These are phyloP conservation scores for Ogataea nitratoaversa DNA, from an alignment of 805 yeast genomes.

Conservation along the genomic window DNA sequence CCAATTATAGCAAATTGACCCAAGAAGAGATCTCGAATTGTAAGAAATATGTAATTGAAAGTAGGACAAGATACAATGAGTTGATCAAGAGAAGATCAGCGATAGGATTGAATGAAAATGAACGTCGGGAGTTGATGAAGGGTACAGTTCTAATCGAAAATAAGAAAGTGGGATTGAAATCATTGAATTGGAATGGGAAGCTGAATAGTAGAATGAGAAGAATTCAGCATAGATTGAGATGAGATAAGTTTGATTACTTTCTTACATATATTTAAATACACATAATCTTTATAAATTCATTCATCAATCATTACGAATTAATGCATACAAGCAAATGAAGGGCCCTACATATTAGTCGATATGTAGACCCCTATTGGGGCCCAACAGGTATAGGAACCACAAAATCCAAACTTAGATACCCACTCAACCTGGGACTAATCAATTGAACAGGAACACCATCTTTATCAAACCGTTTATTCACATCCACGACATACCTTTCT, in stretches of 20 bases:
- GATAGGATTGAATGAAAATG: constrained; percentile 28
- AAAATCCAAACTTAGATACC: constrained; percentile 55
- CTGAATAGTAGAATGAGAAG: constrained; percentile 29
- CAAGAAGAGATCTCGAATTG: constrained; percentile 81
- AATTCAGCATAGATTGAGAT: constrained; percentile 23
- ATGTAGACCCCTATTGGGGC: too few species aligned
- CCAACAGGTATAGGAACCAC: constrained; percentile 41
- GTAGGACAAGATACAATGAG: constrained; percentile 41
- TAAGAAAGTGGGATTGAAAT: constrained; percentile 28
- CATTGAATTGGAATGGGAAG: constrained; percentile 33
- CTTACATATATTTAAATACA: not conserved
- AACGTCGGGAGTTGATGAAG: constrained; percentile 26
- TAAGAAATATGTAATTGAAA: constrained; percentile 69
- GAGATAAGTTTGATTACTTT: constrained; percentile 1
- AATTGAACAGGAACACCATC: constrained; percentile 31
- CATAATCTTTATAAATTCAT: not conserved
- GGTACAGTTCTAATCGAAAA: constrained; percentile 19
- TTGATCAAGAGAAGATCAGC: constrained; percentile 28
- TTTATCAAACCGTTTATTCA: constrained; percentile 27
- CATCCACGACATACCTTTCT: constrained; percentile 37
- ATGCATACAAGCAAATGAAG: too few species aligned
- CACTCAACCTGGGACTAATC: constrained; percentile 49
- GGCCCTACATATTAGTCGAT: too few species aligned
- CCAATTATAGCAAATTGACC: constrained; percentile 49
- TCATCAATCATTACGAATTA: not conserved